These are phyloP conservation scores for Penicillium sp. DNA, from an alignment of 2,329 filamentous ascomycete species.

Conservation along the genomic window DNA sequence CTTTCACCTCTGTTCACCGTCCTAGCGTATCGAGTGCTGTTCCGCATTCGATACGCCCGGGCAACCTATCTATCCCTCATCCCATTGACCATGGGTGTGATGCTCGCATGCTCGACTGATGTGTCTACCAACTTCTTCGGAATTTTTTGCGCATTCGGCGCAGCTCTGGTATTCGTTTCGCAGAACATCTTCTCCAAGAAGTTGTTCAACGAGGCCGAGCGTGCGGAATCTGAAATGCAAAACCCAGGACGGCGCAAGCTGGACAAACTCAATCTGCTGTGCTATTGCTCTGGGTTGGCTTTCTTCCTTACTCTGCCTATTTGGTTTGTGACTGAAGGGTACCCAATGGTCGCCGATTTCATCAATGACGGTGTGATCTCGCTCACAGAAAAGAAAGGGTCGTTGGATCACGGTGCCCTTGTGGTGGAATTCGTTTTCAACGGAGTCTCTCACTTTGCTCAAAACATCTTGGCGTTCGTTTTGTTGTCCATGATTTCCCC, in stretches of 20 bases:
- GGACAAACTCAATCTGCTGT: constrained; percentile 94
- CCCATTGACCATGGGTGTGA: constrained; percentile 91
- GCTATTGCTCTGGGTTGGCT: constrained; percentile 93
- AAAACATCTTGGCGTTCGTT: constrained; percentile 93
- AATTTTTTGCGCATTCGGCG: constrained; percentile 83
- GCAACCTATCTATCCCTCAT: constrained; percentile 87
- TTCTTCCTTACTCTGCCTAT: constrained; percentile 86
- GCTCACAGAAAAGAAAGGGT: constrained; percentile 74
- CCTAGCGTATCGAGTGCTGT: constrained; percentile 84
- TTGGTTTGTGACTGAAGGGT: constrained; percentile 90
- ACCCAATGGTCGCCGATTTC: constrained; percentile 74
- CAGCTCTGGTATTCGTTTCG: constrained; percentile 92
- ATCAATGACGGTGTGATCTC: constrained; percentile 78
- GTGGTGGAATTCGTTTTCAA: constrained; percentile 93
- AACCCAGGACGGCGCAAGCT: constrained; percentile 70
- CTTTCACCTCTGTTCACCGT: constrained; percentile 95
- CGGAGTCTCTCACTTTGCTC: constrained; percentile 91
- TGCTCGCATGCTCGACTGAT: constrained; percentile 91
- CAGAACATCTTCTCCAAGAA: constrained; percentile 99
- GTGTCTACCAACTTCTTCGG: constrained; percentile 87
- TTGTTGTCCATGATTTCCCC: constrained; percentile 91
- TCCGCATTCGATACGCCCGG: constrained; percentile 81
- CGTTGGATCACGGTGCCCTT: constrained; percentile 64
- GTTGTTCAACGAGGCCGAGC: constrained; percentile 91
- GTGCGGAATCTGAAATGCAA: constrained; percentile 74